Conservation (phyloP, 768 basidiomycete genomes). For the Gloeophyllum trabeum region DNA sequence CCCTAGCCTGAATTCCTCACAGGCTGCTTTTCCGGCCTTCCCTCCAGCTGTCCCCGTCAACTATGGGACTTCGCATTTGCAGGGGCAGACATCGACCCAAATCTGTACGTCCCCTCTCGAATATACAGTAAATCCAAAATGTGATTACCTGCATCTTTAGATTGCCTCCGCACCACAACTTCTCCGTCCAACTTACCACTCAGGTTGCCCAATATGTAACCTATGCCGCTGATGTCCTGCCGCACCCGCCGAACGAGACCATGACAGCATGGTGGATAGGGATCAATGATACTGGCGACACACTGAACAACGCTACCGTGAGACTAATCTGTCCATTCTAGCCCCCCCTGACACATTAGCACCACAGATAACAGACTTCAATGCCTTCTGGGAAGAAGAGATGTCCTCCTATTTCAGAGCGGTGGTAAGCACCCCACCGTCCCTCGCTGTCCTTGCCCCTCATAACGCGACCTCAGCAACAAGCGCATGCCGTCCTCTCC, state of each 20-base stretch:
- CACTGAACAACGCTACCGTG: constrained; percentile 23
- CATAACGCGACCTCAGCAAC: constrained; percentile 20
- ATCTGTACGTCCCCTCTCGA: constrained; percentile 17
- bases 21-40: constrained; percentile 34
- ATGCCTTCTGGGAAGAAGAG: constrained; percentile 36
- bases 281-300: constrained; percentile 47
- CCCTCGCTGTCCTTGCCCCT: background rate
- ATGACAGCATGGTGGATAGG: constrained; percentile 49
- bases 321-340: constrained; percentile 1
- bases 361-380: constrained; percentile 33
- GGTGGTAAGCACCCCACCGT: constrained; percentile 22
- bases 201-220: constrained; percentile 37
- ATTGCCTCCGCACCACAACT: constrained; percentile 35
- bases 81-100: constrained; percentile 33
- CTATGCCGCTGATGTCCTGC: constrained; percentile 31
- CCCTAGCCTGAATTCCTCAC: constrained; percentile 41
- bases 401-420: constrained; percentile 38
- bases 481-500: constrained; percentile 26
- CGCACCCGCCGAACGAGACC: constrained; percentile 30
- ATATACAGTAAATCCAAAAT: background rate
- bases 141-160: constrained; percentile 11
- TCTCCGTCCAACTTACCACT: constrained; percentile 33
- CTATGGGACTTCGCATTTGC: constrained; percentile 50
- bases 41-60: constrained; percentile 24
- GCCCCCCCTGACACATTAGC: background rate